phyloP scores from a whole-genome alignment of 2,329 filamentous ascomycete genomes.

The Ophiobolus disseminans region DNA sequence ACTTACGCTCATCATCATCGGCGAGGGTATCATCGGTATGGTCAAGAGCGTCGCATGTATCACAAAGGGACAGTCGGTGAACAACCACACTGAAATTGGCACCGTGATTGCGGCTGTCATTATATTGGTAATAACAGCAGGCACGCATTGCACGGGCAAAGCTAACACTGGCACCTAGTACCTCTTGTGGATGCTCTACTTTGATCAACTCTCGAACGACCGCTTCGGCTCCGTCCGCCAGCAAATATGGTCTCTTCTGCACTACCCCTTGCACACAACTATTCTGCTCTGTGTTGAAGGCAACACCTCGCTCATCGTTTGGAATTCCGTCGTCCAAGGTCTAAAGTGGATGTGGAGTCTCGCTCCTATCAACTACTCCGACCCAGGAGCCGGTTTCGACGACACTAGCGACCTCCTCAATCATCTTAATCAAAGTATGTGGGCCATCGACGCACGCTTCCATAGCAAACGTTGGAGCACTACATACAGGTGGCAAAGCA shows the following conservation, averaged over 20 bases:
- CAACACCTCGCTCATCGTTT: constrained; percentile 36
- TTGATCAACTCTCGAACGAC: constrained; percentile 58
- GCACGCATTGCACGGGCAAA: neutral
- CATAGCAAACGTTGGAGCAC: constrained; percentile 26
- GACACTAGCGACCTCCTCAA: constrained; percentile 10
- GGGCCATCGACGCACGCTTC: constrained; percentile 24
- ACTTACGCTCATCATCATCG: constrained; percentile 68
- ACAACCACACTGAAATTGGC: constrained; percentile 27
- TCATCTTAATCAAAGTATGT: constrained; percentile 30
- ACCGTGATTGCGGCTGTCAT: constrained; percentile 28
- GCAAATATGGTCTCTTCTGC: constrained; percentile 62
- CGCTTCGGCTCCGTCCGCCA: constrained; percentile 61
- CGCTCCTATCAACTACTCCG: constrained; percentile 16
- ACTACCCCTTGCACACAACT: constrained; percentile 67
- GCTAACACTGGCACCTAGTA: neutral
- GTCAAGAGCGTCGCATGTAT: constrained; percentile 47
- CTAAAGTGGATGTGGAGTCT: constrained; percentile 29
- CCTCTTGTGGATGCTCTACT: constrained; percentile 55
- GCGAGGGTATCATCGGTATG: constrained; percentile 67
- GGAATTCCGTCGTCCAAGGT: constrained; percentile 32
- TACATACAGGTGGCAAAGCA: constrained; percentile 28
- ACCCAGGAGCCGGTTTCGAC: constrained; percentile 23
- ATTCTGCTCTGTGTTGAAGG: constrained; percentile 68
- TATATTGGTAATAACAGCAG: constrained; percentile 13
- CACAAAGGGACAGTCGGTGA: constrained; percentile 25